Conservation (phyloP, 495 filamentous ascomycete genomes). For the Annulohypoxylon moriforme region DNA sequence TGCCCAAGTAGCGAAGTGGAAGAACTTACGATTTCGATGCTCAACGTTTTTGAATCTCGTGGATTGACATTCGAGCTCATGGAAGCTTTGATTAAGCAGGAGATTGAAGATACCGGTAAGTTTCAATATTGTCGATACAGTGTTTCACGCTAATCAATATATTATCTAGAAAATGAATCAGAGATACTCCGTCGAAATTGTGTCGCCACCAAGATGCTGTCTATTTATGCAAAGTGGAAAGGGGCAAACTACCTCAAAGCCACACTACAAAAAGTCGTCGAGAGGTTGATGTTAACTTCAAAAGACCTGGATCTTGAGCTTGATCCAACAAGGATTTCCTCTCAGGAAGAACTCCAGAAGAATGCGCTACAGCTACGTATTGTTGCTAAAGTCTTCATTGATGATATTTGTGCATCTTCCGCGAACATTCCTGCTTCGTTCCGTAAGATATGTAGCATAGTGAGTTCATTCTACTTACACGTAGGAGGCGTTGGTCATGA, state of each 20-base stretch:
- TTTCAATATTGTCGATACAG: background rate
- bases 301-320: slow-evolving; percentile 73
- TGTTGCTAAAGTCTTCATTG: slow-evolving; percentile 73
- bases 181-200: slow-evolving; percentile 72
- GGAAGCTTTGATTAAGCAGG: slow-evolving; percentile 72
- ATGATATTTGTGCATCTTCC: slow-evolving; percentile 71
- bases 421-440: slow-evolving; percentile 70
- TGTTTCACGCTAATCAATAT: slow-evolving; percentile 6
- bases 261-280: slow-evolving; percentile 71
- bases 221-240: slow-evolving; percentile 76
- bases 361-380: slow-evolving; percentile 70
- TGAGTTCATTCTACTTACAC: slow-evolving; percentile 44
- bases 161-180: slow-evolving; percentile 65
- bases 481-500: background rate
- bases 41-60: slow-evolving; percentile 74
- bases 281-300: slow-evolving; percentile 67
- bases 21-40: slow-evolving; percentile 70
- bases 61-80: slow-evolving; percentile 69
- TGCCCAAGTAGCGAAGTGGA: slow-evolving; percentile 74
- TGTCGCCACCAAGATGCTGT: slow-evolving; percentile 75
- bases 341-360: slow-evolving; percentile 67
- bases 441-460: slow-evolving; percentile 71
- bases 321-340: slow-evolving; percentile 67
- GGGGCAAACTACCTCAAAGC: slow-evolving; percentile 68
- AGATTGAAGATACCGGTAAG: slow-evolving; percentile 69